Conservation (phyloP, 805 yeast species). For the Nakazawaea wickerhamii region DNA sequence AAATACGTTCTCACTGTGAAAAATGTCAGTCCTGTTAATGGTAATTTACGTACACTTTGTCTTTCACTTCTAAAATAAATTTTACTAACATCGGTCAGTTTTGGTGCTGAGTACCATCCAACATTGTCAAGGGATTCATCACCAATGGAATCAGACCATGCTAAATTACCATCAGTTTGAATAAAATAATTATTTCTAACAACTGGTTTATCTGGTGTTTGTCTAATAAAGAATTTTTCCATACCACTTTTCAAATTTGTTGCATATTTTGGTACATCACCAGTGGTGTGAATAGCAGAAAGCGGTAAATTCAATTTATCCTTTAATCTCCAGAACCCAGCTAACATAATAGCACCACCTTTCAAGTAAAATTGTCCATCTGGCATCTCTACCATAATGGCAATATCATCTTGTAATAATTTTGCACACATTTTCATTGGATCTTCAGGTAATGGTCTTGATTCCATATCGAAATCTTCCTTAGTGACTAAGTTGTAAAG, state of each 20-base stretch:
- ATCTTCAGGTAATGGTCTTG: conserved; percentile 36
- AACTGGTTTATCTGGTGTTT: conserved; percentile 57
- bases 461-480: conserved; percentile 38
- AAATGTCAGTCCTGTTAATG: conserved; percentile 49
- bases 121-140: conserved; percentile 44
- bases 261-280: conserved; percentile 63
- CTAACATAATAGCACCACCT: conserved; percentile 58
- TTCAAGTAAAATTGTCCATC: conserved; percentile 53
- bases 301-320: conserved; percentile 56
- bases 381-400: conserved; percentile 56
- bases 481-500: conserved; percentile 48
- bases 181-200: conserved; percentile 62
- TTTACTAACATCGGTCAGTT: conserved; percentile 40
- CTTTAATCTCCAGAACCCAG: conserved; percentile 65
- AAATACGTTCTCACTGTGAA: conserved; percentile 65
- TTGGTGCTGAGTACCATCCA: conserved; percentile 60
- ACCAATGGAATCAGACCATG: conserved; percentile 64
- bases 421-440: conserved; percentile 56
- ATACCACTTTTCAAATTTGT: conserved; percentile 54
- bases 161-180: conserved; percentile 57
- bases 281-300: conserved; percentile 54
- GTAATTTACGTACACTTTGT: conserved; percentile 57
- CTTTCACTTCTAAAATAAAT: conserved; percentile 59
- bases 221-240: conserved; percentile 58
- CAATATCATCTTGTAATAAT: conserved; percentile 61